Conservation (phyloP, 2,329 filamentous ascomycete genomes). For the Colletotrichum orbiculare region DNA sequence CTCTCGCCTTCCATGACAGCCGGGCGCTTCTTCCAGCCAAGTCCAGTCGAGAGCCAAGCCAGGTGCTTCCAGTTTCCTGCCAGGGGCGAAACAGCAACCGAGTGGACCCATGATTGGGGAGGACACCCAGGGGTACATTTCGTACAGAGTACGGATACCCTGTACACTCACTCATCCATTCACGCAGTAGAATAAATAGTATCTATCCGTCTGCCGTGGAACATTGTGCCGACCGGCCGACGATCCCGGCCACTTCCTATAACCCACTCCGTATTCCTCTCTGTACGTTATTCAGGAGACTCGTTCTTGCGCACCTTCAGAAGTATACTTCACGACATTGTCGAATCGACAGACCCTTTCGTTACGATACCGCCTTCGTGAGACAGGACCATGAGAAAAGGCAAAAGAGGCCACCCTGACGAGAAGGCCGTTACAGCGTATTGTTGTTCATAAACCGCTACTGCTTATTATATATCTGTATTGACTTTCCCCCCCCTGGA, state of each 20-base stretch:
- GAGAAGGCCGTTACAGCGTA: slow-evolving; percentile 2
- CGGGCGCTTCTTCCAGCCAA: neutral
- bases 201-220: slow-evolving; percentile 9
- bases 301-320: neutral
- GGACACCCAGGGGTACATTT: neutral
- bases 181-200: too few species aligned
- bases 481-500: slow-evolving; percentile 11
- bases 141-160: too few species aligned
- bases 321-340: slow-evolving; percentile 4
- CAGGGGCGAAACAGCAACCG: neutral
- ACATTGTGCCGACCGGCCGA: slow-evolving; percentile 34
- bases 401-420: neutral
- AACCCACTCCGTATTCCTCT: slow-evolving; percentile 1
- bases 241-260: slow-evolving; percentile 13
- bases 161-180: too few species aligned
- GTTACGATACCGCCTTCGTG: too few species aligned
- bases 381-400: neutral
- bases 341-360: neutral
- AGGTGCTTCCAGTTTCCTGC: slow-evolving; percentile 18
- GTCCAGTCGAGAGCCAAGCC: neutral
- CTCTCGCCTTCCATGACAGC: neutral
- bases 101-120: neutral
- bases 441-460: slow-evolving; percentile 31
- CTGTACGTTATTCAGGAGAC: slow-evolving; percentile 23
- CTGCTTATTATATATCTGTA: slow-evolving; percentile 31